phyloP scores from a whole-genome alignment of 202 grass and related monocot genomes.

The Saccharum hybrid region DNA sequence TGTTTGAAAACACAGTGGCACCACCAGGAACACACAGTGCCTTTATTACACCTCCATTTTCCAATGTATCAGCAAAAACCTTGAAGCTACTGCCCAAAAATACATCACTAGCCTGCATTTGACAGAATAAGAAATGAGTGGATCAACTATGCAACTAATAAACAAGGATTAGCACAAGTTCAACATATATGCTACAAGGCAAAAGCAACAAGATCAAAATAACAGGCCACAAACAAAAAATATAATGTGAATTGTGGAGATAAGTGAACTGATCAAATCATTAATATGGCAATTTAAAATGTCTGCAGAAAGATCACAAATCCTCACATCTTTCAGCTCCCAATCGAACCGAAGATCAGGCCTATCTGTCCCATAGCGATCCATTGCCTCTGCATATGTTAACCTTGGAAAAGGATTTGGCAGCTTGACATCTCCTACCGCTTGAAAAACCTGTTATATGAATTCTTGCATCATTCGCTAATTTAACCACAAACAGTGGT shows the following conservation, averaged over 20 bases:
- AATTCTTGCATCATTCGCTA: slow-evolving; percentile 30
- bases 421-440: slow-evolving; percentile 70
- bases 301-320: slow-evolving; percentile 27
- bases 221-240: slow-evolving; percentile 22
- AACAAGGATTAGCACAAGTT: slow-evolving; percentile 6
- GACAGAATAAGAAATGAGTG: slow-evolving; percentile 15
- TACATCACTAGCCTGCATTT: slow-evolving; percentile 75
- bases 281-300: slow-evolving; percentile 12
- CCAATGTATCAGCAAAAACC: slow-evolving; percentile 87
- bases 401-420: slow-evolving; percentile 88
- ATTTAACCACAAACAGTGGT: slow-evolving; percentile 34
- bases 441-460: slow-evolving; percentile 82
- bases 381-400: slow-evolving; percentile 86
- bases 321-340: slow-evolving; percentile 90
- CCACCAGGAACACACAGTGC: slow-evolving; percentile 77
- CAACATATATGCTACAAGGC: slow-evolving; percentile 2
- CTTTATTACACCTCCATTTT: slow-evolving; percentile 78
- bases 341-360: slow-evolving; percentile 92
- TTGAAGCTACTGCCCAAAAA: slow-evolving; percentile 81
- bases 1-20: slow-evolving; percentile 89
- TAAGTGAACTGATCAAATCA: slow-evolving; percentile 28
- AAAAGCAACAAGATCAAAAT: slow-evolving; percentile 18
- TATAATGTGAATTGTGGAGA: slow-evolving; percentile 8
- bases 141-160: slow-evolving; percentile 22
- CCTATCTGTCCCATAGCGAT: slow-evolving; percentile 84